Evolutionary conservation across 2,329 filamentous ascomycete species (phyloP).

Genomic region (Xylariaceae sp.): DNA sequence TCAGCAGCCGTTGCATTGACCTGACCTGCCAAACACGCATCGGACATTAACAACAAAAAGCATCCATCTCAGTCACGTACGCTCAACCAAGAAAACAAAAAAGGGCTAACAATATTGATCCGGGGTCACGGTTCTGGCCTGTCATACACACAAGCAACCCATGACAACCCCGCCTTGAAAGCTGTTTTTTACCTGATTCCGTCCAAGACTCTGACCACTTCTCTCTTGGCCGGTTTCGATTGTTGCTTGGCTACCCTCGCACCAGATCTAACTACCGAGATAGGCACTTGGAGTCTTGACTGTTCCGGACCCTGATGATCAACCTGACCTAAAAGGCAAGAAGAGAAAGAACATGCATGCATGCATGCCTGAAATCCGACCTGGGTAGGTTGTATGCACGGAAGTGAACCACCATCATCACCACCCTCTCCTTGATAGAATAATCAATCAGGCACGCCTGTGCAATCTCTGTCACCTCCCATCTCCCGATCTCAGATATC

Average conservation of each 20-base stretch:
- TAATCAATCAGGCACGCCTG: neutral
- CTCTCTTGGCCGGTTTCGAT: neutral
- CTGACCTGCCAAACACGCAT: slow-evolving; percentile 18
- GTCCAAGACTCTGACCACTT: slow-evolving; percentile 1
- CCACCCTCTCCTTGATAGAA: neutral
- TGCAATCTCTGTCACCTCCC: slow-evolving; percentile 1
- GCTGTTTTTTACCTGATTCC: neutral
- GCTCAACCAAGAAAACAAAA: neutral
- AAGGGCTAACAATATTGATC: neutral
- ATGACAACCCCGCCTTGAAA: slow-evolving; percentile 7
- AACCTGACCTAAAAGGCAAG: neutral
- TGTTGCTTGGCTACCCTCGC: slow-evolving; percentile 4
- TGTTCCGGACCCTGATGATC: neutral
- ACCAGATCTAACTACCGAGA: neutral
- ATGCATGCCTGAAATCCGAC: neutral
- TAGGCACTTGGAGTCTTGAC: neutral
- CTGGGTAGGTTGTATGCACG: slow-evolving; percentile 1
- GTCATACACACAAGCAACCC: slow-evolving; percentile 6
- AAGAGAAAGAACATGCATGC: neutral
- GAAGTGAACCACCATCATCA: too few species aligned
- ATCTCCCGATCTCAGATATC: slow-evolving; percentile 16
- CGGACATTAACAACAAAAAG: slow-evolving; percentile 5
- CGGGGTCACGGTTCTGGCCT: slow-evolving; percentile 5
- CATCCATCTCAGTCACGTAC: neutral
- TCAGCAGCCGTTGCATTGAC: slow-evolving; percentile 11